Percentiles rank a stretch among this genome's conserved stretches.
These are phyloP conservation scores for Fusarium foetens DNA, from an alignment of 2,329 filamentous ascomycete species.

Conservation along the genomic window DNA sequence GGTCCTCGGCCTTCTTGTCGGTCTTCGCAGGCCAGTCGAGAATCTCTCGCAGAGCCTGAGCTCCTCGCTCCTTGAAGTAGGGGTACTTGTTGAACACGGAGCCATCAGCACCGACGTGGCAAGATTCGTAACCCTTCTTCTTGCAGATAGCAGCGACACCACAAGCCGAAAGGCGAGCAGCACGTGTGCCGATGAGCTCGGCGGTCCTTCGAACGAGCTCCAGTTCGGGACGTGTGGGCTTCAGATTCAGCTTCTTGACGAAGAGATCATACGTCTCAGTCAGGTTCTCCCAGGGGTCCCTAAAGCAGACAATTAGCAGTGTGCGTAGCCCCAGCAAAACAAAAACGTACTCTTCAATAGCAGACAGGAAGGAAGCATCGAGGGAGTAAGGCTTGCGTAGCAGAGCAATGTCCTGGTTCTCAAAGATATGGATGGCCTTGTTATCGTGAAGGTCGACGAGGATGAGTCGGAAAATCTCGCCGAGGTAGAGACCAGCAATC, in stretches of 20 bases:
- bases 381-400: conserved; percentile 89
- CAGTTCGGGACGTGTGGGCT: conserved; percentile 78
- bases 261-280: conserved; percentile 88
- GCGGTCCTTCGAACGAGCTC: conserved; percentile 89
- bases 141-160: conserved; percentile 96
- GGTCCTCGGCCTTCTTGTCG: conserved; percentile 78
- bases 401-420: conserved; percentile 80
- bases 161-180: conserved; percentile 91
- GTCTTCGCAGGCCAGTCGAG: conserved; percentile 87
- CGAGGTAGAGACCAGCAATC: conserved; percentile 93
- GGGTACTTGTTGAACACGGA: conserved; percentile 99
- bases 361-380: conserved; percentile 92
- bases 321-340: background rate
- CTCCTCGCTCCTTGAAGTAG: conserved; percentile 94
- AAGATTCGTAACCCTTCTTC: conserved; percentile 89
- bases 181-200: conserved; percentile 93
- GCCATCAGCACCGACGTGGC: conserved; percentile 96
- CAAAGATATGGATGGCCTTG: conserved; percentile 79
- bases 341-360: conserved; percentile 82
- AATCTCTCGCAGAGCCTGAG: conserved; percentile 90
- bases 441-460: conserved; percentile 87
- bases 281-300: conserved; percentile 95
- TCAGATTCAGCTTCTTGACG: conserved; percentile 77
- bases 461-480: conserved; percentile 92
- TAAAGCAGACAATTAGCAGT: conserved; percentile 49